These are phyloP conservation scores for Coniochaeta hoffmannii DNA, from an alignment of 2,329 filamentous ascomycete genomes.

Conservation along the genomic window DNA sequence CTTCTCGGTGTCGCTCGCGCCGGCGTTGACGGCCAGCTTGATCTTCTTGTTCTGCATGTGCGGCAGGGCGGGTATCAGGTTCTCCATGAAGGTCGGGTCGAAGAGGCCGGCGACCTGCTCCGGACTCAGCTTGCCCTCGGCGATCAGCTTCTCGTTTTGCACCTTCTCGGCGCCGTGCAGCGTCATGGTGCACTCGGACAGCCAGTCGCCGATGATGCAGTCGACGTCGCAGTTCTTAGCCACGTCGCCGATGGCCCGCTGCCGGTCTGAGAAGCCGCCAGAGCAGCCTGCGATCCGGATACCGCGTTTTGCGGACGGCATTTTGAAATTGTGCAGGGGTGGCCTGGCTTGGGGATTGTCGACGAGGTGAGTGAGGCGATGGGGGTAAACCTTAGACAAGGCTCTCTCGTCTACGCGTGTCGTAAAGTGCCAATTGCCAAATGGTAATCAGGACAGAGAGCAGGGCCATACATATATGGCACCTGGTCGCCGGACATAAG, in stretches of 20 bases:
- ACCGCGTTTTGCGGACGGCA: constrained; percentile 22
- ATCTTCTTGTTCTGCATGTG: constrained; percentile 17
- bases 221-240: constrained; percentile 27
- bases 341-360: background rate
- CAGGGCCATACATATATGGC: background rate
- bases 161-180: constrained; percentile 20
- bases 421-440: background rate
- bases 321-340: constrained; percentile 2
- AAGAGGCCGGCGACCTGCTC: constrained; percentile 15
- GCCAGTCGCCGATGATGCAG: constrained; percentile 23
- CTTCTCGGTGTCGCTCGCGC: constrained; percentile 20
- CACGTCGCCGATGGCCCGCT: constrained; percentile 31
- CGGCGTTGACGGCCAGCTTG: constrained; percentile 25
- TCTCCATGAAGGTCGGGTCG: constrained; percentile 24
- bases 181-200: constrained; percentile 25
- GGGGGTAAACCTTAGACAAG: background rate
- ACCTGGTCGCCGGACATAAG: background rate
- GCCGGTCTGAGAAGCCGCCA: constrained; percentile 34
- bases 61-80: constrained; percentile 20
- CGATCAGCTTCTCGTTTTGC: constrained; percentile 15
- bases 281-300: constrained; percentile 34
- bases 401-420: background rate
- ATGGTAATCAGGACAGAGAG: no score
- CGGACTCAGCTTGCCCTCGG: constrained; percentile 13
- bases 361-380: background rate